Evolutionary conservation across 2,329 filamentous ascomycete species (phyloP).

Genomic region (Neopestalotiopsis rosae): DNA sequence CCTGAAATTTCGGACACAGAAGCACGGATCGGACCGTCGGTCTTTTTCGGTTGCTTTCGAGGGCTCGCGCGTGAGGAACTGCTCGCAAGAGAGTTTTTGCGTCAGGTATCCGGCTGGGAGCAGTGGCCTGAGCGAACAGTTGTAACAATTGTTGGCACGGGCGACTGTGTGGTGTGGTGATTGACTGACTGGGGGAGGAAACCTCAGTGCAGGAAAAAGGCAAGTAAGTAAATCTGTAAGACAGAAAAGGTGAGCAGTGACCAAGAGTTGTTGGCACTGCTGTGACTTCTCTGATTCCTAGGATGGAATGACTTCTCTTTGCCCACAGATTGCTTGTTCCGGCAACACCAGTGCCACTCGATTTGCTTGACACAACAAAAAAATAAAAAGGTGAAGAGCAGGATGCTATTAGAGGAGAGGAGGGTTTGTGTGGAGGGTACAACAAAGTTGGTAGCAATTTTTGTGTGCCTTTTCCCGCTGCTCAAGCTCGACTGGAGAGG

Average conservation of each 20-base stretch:
- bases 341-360: constrained; percentile 13
- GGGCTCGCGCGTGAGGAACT: neutral
- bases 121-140: constrained; percentile 9
- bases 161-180: constrained; percentile 4
- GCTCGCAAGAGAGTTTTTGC: neutral
- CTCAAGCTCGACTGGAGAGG: neutral
- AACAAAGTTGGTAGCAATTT: constrained; percentile 3
- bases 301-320: neutral
- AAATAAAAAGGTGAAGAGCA: constrained; percentile 2
- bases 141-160: neutral
- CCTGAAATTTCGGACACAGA: constrained; percentile 4
- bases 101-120: neutral
- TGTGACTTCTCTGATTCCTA: neutral
- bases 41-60: neutral
- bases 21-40: constrained; percentile 19
- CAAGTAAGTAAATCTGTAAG: neutral
- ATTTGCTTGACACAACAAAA: constrained; percentile 18
- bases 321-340: constrained; percentile 8
- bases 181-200: neutral
- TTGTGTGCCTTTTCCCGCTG: constrained; percentile 17
- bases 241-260: neutral
- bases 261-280: neutral
- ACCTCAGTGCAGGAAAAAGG: constrained; percentile 4
- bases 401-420: constrained; percentile 16
- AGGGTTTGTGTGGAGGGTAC: constrained; percentile 19